A percentile compares a stretch with the other conserved stretches of the same genome.
Conservation (phyloP, 2,329 filamentous ascomycete species). For the Stromatinia cepivora region DNA sequence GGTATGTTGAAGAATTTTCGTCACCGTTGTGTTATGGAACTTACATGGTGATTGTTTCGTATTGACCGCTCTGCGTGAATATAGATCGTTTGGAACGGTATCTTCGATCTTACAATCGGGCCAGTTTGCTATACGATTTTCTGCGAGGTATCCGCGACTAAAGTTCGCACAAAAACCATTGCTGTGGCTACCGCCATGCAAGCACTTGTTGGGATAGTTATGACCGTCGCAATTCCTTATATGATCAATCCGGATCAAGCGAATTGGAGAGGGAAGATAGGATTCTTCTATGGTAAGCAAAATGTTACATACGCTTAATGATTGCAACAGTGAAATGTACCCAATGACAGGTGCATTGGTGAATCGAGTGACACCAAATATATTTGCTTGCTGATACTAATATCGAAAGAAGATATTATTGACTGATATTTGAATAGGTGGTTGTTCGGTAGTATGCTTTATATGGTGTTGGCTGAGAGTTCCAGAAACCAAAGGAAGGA, state of each 20-base stretch:
- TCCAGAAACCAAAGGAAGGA: constrained; percentile 48
- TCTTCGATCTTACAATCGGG: constrained; percentile 38
- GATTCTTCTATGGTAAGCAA: constrained; percentile 37
- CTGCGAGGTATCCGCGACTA: constrained; percentile 48
- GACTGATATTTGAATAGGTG: constrained; percentile 34
- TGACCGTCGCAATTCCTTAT: constrained; percentile 36
- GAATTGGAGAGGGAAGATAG: constrained; percentile 37
- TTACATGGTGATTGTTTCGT: not conserved
- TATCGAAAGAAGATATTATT: constrained; percentile 1
- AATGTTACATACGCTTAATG: not conserved
- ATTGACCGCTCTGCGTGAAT: not conserved
- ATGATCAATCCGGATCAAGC: constrained; percentile 43
- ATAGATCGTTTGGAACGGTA: constrained; percentile 31
- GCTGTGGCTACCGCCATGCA: constrained; percentile 33
- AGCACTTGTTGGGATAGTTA: constrained; percentile 29
- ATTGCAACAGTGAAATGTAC: not conserved
- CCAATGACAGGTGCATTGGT: not conserved
- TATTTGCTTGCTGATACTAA: not conserved
- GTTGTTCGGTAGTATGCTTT: constrained; percentile 45
- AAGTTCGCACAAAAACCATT: constrained; percentile 41
- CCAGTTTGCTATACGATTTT: constrained; percentile 47
- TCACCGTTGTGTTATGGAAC: constrained; percentile 35
- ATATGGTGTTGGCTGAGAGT: constrained; percentile 45
- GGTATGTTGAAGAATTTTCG: constrained; percentile 36
- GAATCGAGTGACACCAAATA: not conserved